These are phyloP conservation scores for Spathaspora passalidarum DNA, from an alignment of 805 yeast genomes.

Conservation along the genomic window DNA sequence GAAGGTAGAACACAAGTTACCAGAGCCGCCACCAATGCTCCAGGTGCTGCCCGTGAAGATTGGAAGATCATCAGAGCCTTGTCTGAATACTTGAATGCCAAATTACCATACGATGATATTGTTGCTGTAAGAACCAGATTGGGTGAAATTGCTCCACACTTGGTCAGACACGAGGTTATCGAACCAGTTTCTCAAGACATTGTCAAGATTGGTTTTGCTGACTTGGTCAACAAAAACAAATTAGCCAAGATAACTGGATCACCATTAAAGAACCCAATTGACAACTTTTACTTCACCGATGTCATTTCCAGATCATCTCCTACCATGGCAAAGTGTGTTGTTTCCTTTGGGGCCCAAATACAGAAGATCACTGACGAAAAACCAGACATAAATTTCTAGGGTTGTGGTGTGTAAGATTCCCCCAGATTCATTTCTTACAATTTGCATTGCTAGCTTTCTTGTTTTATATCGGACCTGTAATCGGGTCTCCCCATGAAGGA, in stretches of 20 bases:
- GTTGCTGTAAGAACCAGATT: slow-evolving; percentile 66
- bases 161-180: slow-evolving; percentile 68
- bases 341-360: slow-evolving; percentile 64
- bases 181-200: slow-evolving; percentile 64
- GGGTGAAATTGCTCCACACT: slow-evolving; percentile 76
- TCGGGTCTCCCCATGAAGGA: not conserved
- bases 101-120: slow-evolving; percentile 74
- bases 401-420: not conserved
- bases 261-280: slow-evolving; percentile 66
- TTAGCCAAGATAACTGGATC: slow-evolving; percentile 38
- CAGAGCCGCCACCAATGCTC: slow-evolving; percentile 83
- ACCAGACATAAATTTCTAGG: slow-evolving; percentile 37
- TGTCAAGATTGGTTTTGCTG: slow-evolving; percentile 54
- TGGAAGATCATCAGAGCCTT: slow-evolving; percentile 86
- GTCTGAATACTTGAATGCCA: slow-evolving; percentile 67
- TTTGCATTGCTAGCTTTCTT: slow-evolving; percentile 1
- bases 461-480: not conserved
- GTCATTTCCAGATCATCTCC: slow-evolving; percentile 83
- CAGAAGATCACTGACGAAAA: slow-evolving; percentile 54
- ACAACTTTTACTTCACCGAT: slow-evolving; percentile 85
- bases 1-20: slow-evolving; percentile 87
- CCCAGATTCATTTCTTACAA: slow-evolving; percentile 2
- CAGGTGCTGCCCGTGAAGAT: slow-evolving; percentile 88
- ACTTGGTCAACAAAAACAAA: slow-evolving; percentile 37
- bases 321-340: slow-evolving; percentile 85